phyloP scores from a whole-genome alignment of 208 protist genomes.

The Crithidia fasciculata region DNA sequence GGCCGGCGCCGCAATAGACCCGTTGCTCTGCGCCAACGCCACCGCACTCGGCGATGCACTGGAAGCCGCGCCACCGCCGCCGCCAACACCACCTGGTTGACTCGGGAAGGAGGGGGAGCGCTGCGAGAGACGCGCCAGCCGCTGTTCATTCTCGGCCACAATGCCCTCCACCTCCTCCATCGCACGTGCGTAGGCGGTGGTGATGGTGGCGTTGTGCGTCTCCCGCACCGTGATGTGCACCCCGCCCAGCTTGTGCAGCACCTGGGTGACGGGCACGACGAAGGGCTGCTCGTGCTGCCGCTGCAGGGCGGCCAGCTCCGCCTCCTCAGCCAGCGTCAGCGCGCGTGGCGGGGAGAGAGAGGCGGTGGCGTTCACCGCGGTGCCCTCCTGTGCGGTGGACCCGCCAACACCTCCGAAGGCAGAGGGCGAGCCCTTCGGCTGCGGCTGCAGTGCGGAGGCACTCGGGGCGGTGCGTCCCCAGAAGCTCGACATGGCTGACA shows the following conservation, averaged over 20 bases:
- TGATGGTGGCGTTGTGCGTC: slow-evolving; percentile 45
- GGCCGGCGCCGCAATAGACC: not conserved
- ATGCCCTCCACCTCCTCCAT: slow-evolving; percentile 37
- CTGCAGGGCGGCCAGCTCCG: slow-evolving; percentile 37
- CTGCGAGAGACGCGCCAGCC: slow-evolving; percentile 13
- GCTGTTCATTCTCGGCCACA: slow-evolving; percentile 26
- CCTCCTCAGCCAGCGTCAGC: slow-evolving; percentile 19
- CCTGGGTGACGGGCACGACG: slow-evolving; percentile 46
- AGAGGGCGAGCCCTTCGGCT: not conserved
- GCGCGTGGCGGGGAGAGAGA: slow-evolving; percentile 23
- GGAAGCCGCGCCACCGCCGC: not conserved
- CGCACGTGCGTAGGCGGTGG: slow-evolving; percentile 28
- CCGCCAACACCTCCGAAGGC: not conserved
- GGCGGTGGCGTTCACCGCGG: not conserved
- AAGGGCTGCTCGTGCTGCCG: slow-evolving; percentile 43
- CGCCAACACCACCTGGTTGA: not conserved
- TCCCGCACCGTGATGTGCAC: slow-evolving; percentile 46
- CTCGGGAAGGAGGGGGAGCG: slow-evolving; percentile 13
- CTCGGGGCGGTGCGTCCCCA: slow-evolving; percentile 24
- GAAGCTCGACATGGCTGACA: slow-evolving; percentile 37
- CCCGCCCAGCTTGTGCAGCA: slow-evolving; percentile 43
- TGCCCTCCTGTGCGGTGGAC: not conserved
- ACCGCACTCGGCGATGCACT: slow-evolving; percentile 2
- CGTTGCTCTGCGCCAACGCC: not conserved
- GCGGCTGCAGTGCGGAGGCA: slow-evolving; percentile 10